Percentiles rank a stretch among this genome's conserved stretches.
Evolutionary conservation across 2,329 filamentous ascomycete species (phyloP).

Genomic region (Pyricularia pennisetigena): DNA sequence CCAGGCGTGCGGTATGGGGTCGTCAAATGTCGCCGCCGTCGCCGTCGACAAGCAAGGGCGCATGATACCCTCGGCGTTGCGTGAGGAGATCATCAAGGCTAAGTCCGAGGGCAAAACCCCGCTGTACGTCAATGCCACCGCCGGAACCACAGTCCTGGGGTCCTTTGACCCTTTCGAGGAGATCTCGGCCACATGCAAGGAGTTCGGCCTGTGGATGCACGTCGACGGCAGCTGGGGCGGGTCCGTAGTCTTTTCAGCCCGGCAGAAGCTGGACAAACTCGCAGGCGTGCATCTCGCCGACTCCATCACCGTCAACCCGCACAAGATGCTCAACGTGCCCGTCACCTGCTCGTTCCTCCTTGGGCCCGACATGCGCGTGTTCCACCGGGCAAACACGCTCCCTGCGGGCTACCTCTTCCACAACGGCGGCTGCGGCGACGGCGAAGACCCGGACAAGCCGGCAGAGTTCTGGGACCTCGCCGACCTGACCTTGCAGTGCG

Average conservation of each 20-base stretch:
- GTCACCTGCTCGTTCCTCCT: conserved; percentile 87
- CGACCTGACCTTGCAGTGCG: conserved; percentile 88
- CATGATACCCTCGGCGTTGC: conserved; percentile 60
- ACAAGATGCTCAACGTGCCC: conserved; percentile 94
- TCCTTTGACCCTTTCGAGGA: conserved; percentile 73
- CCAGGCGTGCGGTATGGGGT: conserved; percentile 80
- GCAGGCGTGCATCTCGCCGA: conserved; percentile 65
- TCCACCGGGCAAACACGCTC: conserved; percentile 77
- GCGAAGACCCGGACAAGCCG: conserved; percentile 24
- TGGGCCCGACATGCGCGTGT: conserved; percentile 62
- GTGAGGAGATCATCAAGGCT: conserved; percentile 50
- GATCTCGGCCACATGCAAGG: conserved; percentile 60
- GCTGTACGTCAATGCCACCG: conserved; percentile 91
- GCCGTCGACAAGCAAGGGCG: conserved; percentile 62
- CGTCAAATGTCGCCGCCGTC: conserved; percentile 60
- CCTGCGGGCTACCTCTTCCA: conserved; percentile 83
- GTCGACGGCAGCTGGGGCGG: conserved; percentile 91
- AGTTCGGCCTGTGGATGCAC: conserved; percentile 78
- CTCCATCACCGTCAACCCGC: conserved; percentile 80
- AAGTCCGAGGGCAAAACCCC: conserved; percentile 64
- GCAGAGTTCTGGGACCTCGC: conserved; percentile 76
- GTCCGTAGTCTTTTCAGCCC: conserved; percentile 64
- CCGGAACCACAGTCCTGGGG: conserved; percentile 86
- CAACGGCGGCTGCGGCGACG: conserved; percentile 19
- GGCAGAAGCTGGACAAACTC: conserved; percentile 51